Evolutionary conservation across 352 stramenopile species (phyloP).

Genomic region (Phytopythium ostracodes): DNA sequence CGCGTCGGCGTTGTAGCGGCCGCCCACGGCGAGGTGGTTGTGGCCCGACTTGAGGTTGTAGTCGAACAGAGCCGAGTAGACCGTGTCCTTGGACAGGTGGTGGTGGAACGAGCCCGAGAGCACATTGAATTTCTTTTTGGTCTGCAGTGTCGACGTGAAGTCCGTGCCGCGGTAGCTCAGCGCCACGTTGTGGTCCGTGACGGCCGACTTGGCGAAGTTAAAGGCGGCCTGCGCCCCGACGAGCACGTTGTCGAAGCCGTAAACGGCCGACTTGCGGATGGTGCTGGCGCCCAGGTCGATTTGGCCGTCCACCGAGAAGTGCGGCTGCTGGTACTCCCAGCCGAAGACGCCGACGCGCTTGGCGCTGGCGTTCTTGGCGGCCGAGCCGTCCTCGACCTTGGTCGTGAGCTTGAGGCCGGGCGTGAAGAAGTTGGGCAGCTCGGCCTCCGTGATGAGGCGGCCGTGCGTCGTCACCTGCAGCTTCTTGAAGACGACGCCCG

Average conservation of each 20-base stretch:
- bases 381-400: conserved; percentile 81
- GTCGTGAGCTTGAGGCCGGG: conserved; percentile 77
- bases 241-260: conserved; percentile 77
- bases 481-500: conserved; percentile 81
- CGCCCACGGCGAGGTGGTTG: conserved; percentile 79
- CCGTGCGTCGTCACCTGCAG: conserved; percentile 84
- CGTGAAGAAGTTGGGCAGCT: conserved; percentile 78
- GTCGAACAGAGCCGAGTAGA: conserved; percentile 87
- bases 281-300: conserved; percentile 56
- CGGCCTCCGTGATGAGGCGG: conserved; percentile 67
- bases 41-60: conserved; percentile 84
- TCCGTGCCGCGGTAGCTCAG: conserved; percentile 74
- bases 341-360: conserved; percentile 76
- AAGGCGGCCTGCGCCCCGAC: conserved; percentile 69
- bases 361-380: conserved; percentile 71
- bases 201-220: conserved; percentile 77
- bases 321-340: conserved; percentile 67
- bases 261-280: conserved; percentile 60
- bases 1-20: conserved; percentile 78
- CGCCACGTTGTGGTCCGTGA: conserved; percentile 82
- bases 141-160: conserved; percentile 75
- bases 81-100: conserved; percentile 73
- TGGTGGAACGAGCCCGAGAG: conserved; percentile 83
- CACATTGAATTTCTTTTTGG: conserved; percentile 86
- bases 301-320: conserved; percentile 55